These are phyloP conservation scores for Monosporascus sp. DNA, from an alignment of 2,329 filamentous ascomycete genomes.

Conservation along the genomic window DNA sequence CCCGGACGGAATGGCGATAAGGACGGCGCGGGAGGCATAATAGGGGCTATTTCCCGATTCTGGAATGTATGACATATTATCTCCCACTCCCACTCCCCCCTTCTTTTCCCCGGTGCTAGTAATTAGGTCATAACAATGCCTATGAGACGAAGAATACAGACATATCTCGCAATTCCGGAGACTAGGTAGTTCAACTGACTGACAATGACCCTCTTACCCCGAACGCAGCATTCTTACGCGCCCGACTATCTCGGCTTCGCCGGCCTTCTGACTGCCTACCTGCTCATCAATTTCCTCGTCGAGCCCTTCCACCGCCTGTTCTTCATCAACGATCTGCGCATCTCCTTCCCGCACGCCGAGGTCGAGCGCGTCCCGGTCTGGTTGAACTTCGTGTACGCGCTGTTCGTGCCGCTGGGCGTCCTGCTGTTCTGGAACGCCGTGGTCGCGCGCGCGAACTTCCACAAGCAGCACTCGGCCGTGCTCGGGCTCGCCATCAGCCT, in stretches of 20 bases:
- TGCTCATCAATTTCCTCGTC: conserved; percentile 62
- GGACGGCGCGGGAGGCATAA: conserved; percentile 13
- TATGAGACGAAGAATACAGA: background rate
- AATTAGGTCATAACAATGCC: conserved; percentile 4
- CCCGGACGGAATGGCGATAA: conserved; percentile 10
- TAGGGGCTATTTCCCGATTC: conserved; percentile 34
- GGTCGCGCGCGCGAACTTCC: conserved; percentile 55
- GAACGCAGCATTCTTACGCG: conserved; percentile 68
- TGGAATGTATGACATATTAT: conserved; percentile 40
- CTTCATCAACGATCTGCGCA: conserved; percentile 74
- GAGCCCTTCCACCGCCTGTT: conserved; percentile 95
- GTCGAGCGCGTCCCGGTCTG: conserved; percentile 77
- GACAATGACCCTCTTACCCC: background rate
- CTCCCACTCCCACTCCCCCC: background rate
- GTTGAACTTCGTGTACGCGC: conserved; percentile 76
- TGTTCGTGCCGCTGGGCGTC: conserved; percentile 62
- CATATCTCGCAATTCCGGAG: too few relatives aligned
- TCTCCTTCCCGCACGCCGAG: conserved; percentile 81
- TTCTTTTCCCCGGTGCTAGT: background rate
- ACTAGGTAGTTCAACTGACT: too few relatives aligned
- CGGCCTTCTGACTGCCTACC: conserved; percentile 62
- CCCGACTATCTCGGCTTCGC: conserved; percentile 80
- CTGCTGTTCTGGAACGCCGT: conserved; percentile 62
- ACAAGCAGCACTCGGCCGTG: conserved; percentile 81
- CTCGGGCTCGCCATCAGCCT: conserved; percentile 76